phyloP scores from a whole-genome alignment of 768 basidiomycete genomes.

The Mycena albidolilacea region DNA sequence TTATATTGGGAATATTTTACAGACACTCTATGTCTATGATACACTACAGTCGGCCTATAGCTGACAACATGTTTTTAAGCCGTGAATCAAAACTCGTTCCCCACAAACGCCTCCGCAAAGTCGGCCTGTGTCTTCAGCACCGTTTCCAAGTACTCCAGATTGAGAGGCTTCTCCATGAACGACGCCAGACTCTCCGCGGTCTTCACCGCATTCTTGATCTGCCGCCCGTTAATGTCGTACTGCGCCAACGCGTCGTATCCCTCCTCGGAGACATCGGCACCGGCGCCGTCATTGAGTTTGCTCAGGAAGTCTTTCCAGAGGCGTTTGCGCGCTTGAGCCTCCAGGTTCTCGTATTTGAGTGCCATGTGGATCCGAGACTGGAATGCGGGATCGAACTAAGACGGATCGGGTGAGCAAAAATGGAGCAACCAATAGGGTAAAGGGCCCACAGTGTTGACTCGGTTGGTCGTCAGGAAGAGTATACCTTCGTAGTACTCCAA shows the following conservation, averaged over 20 bases:
- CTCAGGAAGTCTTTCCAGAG: conserved; percentile 37
- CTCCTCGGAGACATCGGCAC: conserved; percentile 36
- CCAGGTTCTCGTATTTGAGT: conserved; percentile 35
- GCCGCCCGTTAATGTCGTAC: conserved; percentile 38
- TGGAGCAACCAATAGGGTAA: neutral
- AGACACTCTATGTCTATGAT: too few species aligned
- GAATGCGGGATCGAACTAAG: conserved; percentile 35
- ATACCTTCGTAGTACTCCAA: conserved; percentile 41
- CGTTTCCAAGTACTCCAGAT: conserved; percentile 48
- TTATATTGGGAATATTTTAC: too few species aligned
- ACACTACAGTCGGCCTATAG: too few species aligned
- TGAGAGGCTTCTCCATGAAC: conserved; percentile 46
- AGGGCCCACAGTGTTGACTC: conserved; percentile 24
- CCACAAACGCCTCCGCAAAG: conserved; percentile 43
- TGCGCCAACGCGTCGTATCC: conserved; percentile 31
- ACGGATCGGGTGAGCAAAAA: neutral
- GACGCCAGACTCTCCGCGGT: conserved; percentile 39
- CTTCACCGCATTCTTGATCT: conserved; percentile 40
- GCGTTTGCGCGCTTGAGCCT: conserved; percentile 10
- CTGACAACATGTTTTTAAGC: neutral
- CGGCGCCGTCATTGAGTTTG: conserved; percentile 27
- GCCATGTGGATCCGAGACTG: conserved; percentile 38
- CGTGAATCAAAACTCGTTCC: conserved; percentile 18
- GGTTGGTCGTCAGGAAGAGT: conserved; percentile 40
- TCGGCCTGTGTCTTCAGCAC: conserved; percentile 56